These are phyloP conservation scores for Euphorbia peplus DNA, from an alignment of 345 rosid species.

Conservation along the genomic window DNA sequence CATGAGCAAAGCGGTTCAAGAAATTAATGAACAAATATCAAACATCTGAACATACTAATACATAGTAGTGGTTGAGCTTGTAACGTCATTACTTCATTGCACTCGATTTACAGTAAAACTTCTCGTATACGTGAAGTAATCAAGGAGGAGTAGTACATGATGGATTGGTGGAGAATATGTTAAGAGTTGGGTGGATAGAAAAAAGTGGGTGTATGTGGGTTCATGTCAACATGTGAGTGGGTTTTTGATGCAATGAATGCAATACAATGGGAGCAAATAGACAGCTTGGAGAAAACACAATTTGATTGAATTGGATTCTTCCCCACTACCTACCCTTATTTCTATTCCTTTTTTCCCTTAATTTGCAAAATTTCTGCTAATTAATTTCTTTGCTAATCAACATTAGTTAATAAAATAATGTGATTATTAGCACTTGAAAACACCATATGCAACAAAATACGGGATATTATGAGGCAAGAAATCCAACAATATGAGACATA, in stretches of 20 bases:
- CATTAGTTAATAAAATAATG: too few species aligned
- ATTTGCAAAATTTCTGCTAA: too few species aligned
- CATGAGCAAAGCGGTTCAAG: too few species aligned
- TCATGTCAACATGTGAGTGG: conserved; percentile 23
- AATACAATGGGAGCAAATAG: neutral
- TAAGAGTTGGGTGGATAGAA: conserved; percentile 12
- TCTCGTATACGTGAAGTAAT: too few species aligned
- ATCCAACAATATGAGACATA: conserved; percentile 6
- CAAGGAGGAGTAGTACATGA: too few species aligned
- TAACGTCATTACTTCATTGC: too few species aligned
- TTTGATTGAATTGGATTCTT: conserved; percentile 23
- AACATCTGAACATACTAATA: too few species aligned
- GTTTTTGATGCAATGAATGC: too few species aligned
- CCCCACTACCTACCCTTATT: conserved; percentile 23
- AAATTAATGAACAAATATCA: too few species aligned
- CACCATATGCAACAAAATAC: neutral
- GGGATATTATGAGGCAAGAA: neutral
- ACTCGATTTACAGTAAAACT: too few species aligned
- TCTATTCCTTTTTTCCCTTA: neutral
- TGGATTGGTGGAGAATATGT: conserved; percentile 12
- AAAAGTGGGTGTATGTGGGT: neutral
- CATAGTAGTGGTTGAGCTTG: too few species aligned
- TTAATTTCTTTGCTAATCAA: too few species aligned
- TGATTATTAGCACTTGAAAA: neutral
- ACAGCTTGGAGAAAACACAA: conserved; percentile 7